Percentiles rank a stretch among this genome's conserved stretches.
Conservation (phyloP, 495 filamentous ascomycete species). For the Entonaema liquescens region DNA sequence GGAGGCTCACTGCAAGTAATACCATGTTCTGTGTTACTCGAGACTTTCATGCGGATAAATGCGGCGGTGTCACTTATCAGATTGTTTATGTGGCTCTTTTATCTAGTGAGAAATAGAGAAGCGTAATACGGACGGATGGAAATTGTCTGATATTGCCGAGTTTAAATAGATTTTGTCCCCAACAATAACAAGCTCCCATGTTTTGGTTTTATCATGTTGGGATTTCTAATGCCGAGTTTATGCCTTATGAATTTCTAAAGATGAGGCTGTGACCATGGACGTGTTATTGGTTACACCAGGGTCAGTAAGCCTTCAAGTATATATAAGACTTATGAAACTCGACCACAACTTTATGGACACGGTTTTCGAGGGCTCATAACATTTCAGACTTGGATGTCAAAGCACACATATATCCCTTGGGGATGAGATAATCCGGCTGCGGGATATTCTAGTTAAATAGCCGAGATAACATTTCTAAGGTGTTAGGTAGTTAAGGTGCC, state of each 20-base stretch:
- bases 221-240: background rate
- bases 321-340: background rate
- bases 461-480: no score
- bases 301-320: background rate
- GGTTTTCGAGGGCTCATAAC: no score
- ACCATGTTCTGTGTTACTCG: background rate
- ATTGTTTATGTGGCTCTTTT: background rate
- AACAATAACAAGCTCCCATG: background rate
- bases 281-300: no score
- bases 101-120: background rate
- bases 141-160: background rate
- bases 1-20: constrained; percentile 1
- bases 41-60: constrained; percentile 4
- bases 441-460: no score
- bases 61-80: background rate
- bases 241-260: background rate
- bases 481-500: no score
- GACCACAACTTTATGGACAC: no score
- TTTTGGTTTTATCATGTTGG: background rate
- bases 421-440: no score
- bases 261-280: background rate
- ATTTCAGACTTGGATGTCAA: no score
- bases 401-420: no score
- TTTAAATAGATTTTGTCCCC: background rate
- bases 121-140: constrained; percentile 1